Evolutionary conservation across 140 eudicot species (phyloP).

Genomic region (Flaveria floridana): DNA sequence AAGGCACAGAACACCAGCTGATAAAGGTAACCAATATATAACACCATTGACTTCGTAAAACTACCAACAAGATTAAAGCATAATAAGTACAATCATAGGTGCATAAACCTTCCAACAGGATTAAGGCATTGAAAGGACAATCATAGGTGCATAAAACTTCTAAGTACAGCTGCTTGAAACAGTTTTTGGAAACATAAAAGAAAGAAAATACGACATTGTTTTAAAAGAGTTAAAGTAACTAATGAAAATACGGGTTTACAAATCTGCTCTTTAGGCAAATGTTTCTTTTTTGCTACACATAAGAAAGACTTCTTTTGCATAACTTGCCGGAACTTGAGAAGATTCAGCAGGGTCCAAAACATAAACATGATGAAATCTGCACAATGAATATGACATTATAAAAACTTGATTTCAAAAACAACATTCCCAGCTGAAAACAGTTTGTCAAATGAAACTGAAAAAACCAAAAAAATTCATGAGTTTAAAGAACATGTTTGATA

Average conservation of each 20-base stretch:
- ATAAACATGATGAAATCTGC: slow-evolving; percentile 92
- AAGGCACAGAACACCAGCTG: slow-evolving; percentile 27
- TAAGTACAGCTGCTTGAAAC: neutral
- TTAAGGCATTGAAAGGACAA: neutral
- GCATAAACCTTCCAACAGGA: slow-evolving; percentile 12
- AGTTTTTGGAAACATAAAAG: slow-evolving; percentile 29
- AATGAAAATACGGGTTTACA: slow-evolving; percentile 55
- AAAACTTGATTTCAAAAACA: slow-evolving; percentile 48
- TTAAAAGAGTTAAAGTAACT: slow-evolving; percentile 50
- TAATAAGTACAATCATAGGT: slow-evolving; percentile 18
- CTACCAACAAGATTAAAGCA: neutral
- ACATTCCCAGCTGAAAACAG: slow-evolving; percentile 37
- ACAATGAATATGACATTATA: slow-evolving; percentile 59
- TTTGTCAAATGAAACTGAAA: slow-evolving; percentile 34
- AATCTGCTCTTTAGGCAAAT: slow-evolving; percentile 60
- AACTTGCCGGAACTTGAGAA: slow-evolving; percentile 76
- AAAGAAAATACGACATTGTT: slow-evolving; percentile 49
- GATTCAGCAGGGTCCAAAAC: slow-evolving; percentile 90
- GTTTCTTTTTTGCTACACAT: slow-evolving; percentile 60
- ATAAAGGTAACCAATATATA: neutral
- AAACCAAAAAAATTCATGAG: slow-evolving; percentile 21
- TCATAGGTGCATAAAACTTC: slow-evolving; percentile 22
- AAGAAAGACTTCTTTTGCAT: slow-evolving; percentile 75
- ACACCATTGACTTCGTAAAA: neutral
- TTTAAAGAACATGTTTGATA: slow-evolving; percentile 25